A percentile compares a stretch with the other conserved stretches of the same genome.
phyloP scores from a whole-genome alignment of 2,329 filamentous ascomycete genomes.

The Aotearoamyces nothofagi region DNA sequence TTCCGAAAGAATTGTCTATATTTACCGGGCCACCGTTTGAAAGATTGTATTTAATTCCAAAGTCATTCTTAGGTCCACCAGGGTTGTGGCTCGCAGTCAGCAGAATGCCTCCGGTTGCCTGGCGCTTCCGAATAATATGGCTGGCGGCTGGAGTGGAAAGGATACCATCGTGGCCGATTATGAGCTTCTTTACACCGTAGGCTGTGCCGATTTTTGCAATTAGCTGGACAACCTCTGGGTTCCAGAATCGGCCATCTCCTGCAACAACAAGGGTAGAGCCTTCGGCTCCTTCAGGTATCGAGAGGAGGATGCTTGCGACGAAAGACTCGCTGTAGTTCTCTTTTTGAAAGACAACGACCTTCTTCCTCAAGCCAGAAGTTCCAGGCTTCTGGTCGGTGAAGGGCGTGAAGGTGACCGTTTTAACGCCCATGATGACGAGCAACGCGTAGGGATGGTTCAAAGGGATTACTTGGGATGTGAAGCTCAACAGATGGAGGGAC shows the following conservation, averaged over 20 bases:
- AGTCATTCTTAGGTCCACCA: slow-evolving; percentile 86
- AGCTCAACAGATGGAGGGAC: too few species aligned
- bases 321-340: slow-evolving; percentile 94
- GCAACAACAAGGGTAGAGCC: slow-evolving; percentile 82
- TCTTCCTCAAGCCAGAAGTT: slow-evolving; percentile 98
- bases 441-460: too few species aligned
- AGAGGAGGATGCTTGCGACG: slow-evolving; percentile 82
- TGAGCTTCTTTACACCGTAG: slow-evolving; percentile 96
- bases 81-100: slow-evolving; percentile 97
- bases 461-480: too few species aligned
- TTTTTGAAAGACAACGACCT: slow-evolving; percentile 95
- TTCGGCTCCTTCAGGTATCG: slow-evolving; percentile 86
- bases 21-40: slow-evolving; percentile 87
- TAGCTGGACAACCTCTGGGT: slow-evolving; percentile 88
- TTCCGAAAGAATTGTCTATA: too few species aligned
- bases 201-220: slow-evolving; percentile 95
- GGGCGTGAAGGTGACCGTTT: slow-evolving; percentile 69
- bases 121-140: slow-evolving; percentile 86
- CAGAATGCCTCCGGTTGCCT: slow-evolving; percentile 91
- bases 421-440: slow-evolving; percentile 52
- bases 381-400: slow-evolving; percentile 97
- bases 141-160: slow-evolving; percentile 92
- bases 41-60: slow-evolving; percentile 99
- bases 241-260: slow-evolving; percentile 94
- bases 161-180: slow-evolving; percentile 93